These are phyloP conservation scores for Cotoneaster glaucophyllus DNA, from an alignment of 306 rosid species.

Conservation along the genomic window DNA sequence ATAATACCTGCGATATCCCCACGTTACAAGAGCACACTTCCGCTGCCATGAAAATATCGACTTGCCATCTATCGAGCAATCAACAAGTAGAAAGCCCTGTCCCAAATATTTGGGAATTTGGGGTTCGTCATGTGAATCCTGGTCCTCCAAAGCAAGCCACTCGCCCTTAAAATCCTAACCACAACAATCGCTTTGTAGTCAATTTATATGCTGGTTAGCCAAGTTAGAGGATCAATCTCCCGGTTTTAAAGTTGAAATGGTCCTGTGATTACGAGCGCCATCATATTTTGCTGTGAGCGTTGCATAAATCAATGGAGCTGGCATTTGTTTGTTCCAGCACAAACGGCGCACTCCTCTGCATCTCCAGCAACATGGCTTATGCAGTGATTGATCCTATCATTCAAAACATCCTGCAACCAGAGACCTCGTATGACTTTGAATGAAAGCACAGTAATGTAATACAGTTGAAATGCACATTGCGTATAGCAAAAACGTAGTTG, in stretches of 20 bases:
- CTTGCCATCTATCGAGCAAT: too few species aligned
- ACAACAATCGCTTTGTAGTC: not conserved
- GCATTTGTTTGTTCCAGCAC: conserved; percentile 86
- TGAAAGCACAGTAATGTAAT: too few species aligned
- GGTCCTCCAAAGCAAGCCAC: not conserved
- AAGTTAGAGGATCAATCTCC: not conserved
- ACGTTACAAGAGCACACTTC: not conserved
- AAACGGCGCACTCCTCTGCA: conserved; percentile 64
- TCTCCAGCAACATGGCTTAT: conserved; percentile 72
- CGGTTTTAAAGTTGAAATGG: not conserved
- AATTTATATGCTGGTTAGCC: not conserved
- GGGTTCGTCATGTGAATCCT: not conserved
- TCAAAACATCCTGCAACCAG: conserved; percentile 71
- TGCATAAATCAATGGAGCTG: conserved; percentile 35
- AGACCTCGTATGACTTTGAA: not conserved
- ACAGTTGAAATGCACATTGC: too few species aligned
- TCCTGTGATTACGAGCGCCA: not conserved
- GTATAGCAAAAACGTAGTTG: too few species aligned
- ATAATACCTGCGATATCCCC: not conserved
- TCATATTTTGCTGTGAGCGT: not conserved
- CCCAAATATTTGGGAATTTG: not conserved
- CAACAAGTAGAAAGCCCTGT: not conserved
- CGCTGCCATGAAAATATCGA: too few species aligned
- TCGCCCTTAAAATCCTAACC: not conserved
- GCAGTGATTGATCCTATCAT: conserved; percentile 75